These are phyloP conservation scores for Colletotrichum gigasporum DNA, from an alignment of 2,329 filamentous ascomycete species.

Conservation along the genomic window DNA sequence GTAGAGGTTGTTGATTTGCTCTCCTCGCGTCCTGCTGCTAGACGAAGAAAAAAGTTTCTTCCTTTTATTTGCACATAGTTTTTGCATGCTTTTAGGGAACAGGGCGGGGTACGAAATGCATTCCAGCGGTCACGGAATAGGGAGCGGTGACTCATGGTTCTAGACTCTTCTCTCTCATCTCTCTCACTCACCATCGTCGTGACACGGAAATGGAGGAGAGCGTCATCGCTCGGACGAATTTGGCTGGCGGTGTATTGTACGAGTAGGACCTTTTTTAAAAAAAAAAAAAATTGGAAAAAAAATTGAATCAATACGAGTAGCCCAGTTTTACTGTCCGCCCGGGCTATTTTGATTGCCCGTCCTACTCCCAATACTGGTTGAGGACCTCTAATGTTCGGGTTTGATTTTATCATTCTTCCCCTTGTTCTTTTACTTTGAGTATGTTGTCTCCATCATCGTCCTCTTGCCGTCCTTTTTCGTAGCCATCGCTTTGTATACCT, in stretches of 20 bases:
- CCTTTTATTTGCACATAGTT: conserved; percentile 25
- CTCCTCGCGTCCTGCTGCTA: conserved; percentile 14
- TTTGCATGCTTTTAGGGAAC: conserved; percentile 24
- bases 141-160: conserved; percentile 19
- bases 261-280: conserved; percentile 13
- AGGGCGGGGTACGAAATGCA: conserved; percentile 24
- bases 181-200: not conserved
- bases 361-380: no score
- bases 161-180: conserved; percentile 14
- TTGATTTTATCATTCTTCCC: no score
- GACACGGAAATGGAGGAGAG: conserved; percentile 13
- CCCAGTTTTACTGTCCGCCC: not conserved
- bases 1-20: not conserved
- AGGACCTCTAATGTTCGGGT: no score
- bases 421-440: no score
- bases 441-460: no score
- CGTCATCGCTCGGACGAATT: not conserved
- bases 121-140: conserved; percentile 28
- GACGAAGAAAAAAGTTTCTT: conserved; percentile 33
- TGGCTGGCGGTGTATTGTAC: conserved; percentile 20
- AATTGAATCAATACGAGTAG: not conserved
- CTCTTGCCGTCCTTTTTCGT: no score
- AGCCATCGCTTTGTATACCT: no score
- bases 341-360: no score
- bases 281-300: conserved; percentile 17